Evolutionary conservation across 2,329 filamentous ascomycete genomes (phyloP).

Genomic region (Metarhizium humberi): DNA sequence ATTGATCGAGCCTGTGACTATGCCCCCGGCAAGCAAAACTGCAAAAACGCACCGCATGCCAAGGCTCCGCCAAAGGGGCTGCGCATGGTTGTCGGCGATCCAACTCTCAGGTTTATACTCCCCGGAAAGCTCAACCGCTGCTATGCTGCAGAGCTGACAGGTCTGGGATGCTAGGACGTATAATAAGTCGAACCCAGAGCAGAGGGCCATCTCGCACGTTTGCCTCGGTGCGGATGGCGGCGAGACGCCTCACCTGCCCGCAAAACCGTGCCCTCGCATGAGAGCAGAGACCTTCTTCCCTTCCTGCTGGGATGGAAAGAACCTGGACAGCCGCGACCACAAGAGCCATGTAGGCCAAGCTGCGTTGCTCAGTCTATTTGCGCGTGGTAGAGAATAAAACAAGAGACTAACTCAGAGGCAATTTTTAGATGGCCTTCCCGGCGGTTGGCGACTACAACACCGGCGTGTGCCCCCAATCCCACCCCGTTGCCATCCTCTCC

Average conservation of each 20-base stretch:
- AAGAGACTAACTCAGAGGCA: neutral
- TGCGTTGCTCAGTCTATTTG: neutral
- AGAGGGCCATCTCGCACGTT: conserved; percentile 43
- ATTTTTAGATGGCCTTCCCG: conserved; percentile 17
- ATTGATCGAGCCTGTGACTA: conserved; percentile 19
- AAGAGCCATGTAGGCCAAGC: conserved; percentile 37
- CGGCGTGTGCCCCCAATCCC: conserved; percentile 27
- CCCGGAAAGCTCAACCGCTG: no score
- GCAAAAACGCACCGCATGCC: conserved; percentile 19
- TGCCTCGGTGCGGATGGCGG: conserved; percentile 36
- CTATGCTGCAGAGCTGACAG: neutral
- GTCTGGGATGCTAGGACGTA: conserved; percentile 22
- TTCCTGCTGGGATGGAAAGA: conserved; percentile 52
- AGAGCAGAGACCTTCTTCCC: conserved; percentile 49
- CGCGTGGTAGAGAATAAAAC: neutral
- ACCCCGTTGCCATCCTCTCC: conserved; percentile 34
- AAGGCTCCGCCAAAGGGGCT: conserved; percentile 52
- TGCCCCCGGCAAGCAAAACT: conserved; percentile 13
- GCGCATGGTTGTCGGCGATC: conserved; percentile 56
- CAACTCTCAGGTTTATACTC: conserved; percentile 28
- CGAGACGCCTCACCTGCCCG: conserved; percentile 43
- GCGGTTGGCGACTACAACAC: conserved; percentile 18
- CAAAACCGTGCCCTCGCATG: conserved; percentile 39
- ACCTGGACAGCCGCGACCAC: conserved; percentile 45
- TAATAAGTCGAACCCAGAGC: conserved; percentile 31